These are phyloP conservation scores for Vararia minispora DNA, from an alignment of 768 basidiomycete genomes.

Conservation along the genomic window DNA sequence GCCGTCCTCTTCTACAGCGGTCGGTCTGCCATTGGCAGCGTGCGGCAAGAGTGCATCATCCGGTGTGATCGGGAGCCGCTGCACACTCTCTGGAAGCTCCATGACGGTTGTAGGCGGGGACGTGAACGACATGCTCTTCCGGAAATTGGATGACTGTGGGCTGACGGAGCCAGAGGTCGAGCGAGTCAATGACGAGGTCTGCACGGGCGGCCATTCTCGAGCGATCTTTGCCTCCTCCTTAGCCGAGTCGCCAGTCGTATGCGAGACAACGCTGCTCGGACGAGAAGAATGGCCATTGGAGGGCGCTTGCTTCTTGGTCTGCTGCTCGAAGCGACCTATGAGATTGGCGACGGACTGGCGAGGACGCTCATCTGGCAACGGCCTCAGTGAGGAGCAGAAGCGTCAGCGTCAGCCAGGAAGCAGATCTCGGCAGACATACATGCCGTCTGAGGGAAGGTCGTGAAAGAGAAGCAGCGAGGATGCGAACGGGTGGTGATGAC, in stretches of 20 bases:
- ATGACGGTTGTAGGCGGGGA: background rate
- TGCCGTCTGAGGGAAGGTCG: no score
- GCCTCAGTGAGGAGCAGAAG: no score
- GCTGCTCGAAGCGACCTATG: conserved; percentile 81
- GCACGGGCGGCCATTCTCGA: conserved; percentile 61
- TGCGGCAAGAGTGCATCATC: background rate
- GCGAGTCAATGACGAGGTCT: conserved; percentile 1
- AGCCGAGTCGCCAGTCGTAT: conserved; percentile 49
- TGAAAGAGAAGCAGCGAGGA: no score
- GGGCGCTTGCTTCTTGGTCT: conserved; percentile 53
- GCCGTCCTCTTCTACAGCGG: no score
- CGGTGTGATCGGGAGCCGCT: background rate
- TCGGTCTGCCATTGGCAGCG: no score
- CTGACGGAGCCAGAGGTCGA: background rate
- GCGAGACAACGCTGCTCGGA: conserved; percentile 57
- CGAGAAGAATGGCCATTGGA: conserved; percentile 28
- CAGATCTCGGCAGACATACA: no score
- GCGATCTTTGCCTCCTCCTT: conserved; percentile 62
- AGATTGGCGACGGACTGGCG: conserved; percentile 83
- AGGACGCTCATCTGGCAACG: conserved; percentile 79
- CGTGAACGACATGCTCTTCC: background rate
- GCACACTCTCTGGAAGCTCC: background rate
- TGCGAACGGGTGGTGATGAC: no score
- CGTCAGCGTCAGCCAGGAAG: no score
- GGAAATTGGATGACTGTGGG: background rate